Evolutionary conservation across 2,329 filamentous ascomycete species (phyloP), one percentile per base, ranked within the genome.

Genomic region (Cladosporium oxysporum): DNA sequence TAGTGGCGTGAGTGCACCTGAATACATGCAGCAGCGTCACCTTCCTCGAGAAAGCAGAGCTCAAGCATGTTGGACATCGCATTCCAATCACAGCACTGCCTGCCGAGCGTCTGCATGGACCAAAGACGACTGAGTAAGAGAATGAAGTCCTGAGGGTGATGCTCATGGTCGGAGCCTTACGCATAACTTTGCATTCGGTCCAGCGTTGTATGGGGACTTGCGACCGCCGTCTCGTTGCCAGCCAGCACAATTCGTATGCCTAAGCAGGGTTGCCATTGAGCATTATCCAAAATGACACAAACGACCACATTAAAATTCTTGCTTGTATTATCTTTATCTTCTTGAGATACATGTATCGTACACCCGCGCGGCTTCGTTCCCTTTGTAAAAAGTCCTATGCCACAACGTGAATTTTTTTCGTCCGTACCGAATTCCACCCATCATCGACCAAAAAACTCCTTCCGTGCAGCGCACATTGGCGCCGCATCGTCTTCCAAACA

Each of bases 261-360:
- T 11, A 35, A 4, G 37, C 37, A 21, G 18, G n/a, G n/a, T 41
- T 1, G 35, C 35, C 35, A 41, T 41, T 41, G 5, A 41, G 14
- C 35, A 41, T 16, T 41, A 41, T 7, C 18, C 37, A 10, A n/a
- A 44, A n/a, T 26, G 37, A 44, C 37, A 44, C 18, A 16, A 29
- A 5, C 16, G 26, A 53, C 3, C 49, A 53, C 28, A 53, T 53
- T 29, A 53, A 47, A 58, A 41, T 26, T 26, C 23, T 41, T 58
- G n/a, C 16, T 58, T 58, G 55, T 58, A 58, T 58, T 58, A 58
- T 58, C 11, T 41, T 41, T 37, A 37, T 41, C 33, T 41, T 23
- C 33, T 35, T 23, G 33, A 35, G 33, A 58, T 58, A 41, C 55
- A 58, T 58, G 18, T 59, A 59, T 59, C 57, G 57, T 59, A 59